Conservation (phyloP, 2,329 filamentous ascomycete genomes). For the Arthrobotrys entomopaga region DNA sequence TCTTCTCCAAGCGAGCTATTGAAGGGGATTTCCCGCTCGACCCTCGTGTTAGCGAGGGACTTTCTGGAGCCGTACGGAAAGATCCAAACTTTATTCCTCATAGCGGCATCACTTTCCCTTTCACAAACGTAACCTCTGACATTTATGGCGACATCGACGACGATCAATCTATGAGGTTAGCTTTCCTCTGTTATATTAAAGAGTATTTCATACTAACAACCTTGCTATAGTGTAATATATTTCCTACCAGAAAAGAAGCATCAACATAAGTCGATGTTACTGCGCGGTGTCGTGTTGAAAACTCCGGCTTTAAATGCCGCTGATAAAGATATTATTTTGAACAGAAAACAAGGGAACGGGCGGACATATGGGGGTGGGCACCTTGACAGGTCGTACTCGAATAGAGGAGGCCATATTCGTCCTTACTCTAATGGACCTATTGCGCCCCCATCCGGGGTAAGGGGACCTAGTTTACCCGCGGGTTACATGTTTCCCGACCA, state of each 20-base stretch:
- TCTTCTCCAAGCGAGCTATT: constrained; percentile 90
- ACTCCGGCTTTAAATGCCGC: constrained; percentile 76
- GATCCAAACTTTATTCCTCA: constrained; percentile 86
- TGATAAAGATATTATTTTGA: constrained; percentile 78
- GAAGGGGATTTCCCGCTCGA: constrained; percentile 75
- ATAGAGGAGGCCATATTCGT: constrained; percentile 57
- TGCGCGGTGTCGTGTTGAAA: constrained; percentile 81
- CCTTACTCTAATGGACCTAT: constrained; percentile 65
- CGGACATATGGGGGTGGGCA: constrained; percentile 71
- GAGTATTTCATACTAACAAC: constrained; percentile 57
- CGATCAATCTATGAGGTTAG: constrained; percentile 83
- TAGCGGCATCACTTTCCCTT: constrained; percentile 79
- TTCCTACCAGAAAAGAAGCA: constrained; percentile 78
- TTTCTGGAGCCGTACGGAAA: constrained; percentile 83
- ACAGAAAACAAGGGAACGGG: constrained; percentile 73
- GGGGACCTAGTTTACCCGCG: constrained; percentile 44
- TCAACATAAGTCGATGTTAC: constrained; percentile 90
- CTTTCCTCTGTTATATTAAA: constrained; percentile 60
- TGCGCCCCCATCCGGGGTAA: constrained; percentile 60
- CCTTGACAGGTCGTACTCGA: constrained; percentile 60
- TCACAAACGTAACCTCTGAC: constrained; percentile 70
- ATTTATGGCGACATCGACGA: constrained; percentile 80
- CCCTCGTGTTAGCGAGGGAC: constrained; percentile 76
- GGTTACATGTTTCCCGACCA: constrained; percentile 35
- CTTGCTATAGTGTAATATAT: constrained; percentile 76